phyloP scores from a whole-genome alignment of 345 rosid species.

The Adansonia digitata region DNA sequence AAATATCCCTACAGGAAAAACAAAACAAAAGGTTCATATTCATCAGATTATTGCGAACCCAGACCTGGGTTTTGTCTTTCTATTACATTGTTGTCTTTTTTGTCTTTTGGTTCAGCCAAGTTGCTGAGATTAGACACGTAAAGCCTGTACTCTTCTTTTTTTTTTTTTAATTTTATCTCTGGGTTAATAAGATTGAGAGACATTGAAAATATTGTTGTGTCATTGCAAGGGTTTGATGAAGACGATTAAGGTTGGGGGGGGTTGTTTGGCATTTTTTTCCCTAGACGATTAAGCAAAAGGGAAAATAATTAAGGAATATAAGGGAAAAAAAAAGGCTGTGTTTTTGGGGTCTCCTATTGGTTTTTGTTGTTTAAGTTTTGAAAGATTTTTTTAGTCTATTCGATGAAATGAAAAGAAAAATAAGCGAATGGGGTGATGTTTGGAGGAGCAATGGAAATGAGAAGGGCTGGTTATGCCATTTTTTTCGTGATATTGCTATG shows the following conservation, averaged over 20 bases:
- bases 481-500: slow-evolving; percentile 31
- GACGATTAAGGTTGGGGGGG: too few species aligned
- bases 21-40: neutral
- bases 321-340: neutral
- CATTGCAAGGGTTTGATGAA: slow-evolving; percentile 8
- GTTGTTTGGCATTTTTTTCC: slow-evolving; percentile 11
- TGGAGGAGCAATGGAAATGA: slow-evolving; percentile 36
- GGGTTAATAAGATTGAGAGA: neutral
- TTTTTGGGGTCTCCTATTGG: neutral
- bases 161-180: neutral
- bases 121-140: neutral
- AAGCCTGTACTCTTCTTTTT: neutral
- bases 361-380: neutral
- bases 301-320: neutral
- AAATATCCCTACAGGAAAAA: slow-evolving; percentile 2
- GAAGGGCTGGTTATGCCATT: slow-evolving; percentile 25
- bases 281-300: neutral
- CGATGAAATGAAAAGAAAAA: slow-evolving; percentile 46
- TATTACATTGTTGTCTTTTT: neutral
- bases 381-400: slow-evolving; percentile 6
- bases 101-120: neutral
- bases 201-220: neutral
- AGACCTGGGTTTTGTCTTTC: neutral
- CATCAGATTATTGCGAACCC: neutral
- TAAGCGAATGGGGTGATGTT: slow-evolving; percentile 27